Percentiles rank a stretch among this genome's conserved stretches.
Conservation (phyloP, 2,329 filamentous ascomycete genomes). For the Fusarium sp. region DNA sequence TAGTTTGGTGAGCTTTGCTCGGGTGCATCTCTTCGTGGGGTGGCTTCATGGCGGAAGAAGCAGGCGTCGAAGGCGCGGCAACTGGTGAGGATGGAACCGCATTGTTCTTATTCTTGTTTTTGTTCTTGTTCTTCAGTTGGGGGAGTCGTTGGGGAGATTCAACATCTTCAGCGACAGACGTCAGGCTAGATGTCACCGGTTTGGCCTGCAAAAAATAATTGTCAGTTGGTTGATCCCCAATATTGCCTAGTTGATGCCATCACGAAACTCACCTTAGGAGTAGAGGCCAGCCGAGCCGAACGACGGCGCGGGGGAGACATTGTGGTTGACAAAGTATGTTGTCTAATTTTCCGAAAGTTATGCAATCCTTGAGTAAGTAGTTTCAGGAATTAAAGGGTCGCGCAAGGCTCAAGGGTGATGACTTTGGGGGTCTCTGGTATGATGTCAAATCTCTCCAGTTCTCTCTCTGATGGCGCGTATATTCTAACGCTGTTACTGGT, state of each 20-base stretch:
- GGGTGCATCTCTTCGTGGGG: slow-evolving; percentile 90
- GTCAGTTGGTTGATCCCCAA: slow-evolving; percentile 31
- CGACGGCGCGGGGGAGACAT: slow-evolving; percentile 61
- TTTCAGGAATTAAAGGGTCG: slow-evolving; percentile 44
- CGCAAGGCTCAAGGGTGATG: slow-evolving; percentile 34
- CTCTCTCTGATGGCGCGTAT: slow-evolving; percentile 40
- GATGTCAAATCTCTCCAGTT: slow-evolving; percentile 48
- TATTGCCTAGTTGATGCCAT: slow-evolving; percentile 27
- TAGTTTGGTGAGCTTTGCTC: slow-evolving; percentile 81
- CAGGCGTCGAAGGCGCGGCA: slow-evolving; percentile 68
- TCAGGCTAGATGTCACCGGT: slow-evolving; percentile 52
- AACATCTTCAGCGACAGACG: slow-evolving; percentile 61
- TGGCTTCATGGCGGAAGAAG: slow-evolving; percentile 76
- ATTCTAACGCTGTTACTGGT: slow-evolving; percentile 38
- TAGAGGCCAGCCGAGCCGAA: slow-evolving; percentile 59
- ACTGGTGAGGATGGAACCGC: slow-evolving; percentile 54
- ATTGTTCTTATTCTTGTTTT: slow-evolving; percentile 46
- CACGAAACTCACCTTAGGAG: slow-evolving; percentile 53
- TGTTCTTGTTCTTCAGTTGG: slow-evolving; percentile 45
- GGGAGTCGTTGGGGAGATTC: slow-evolving; percentile 53
- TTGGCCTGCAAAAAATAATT: slow-evolving; percentile 47
- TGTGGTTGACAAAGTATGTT: slow-evolving; percentile 35
- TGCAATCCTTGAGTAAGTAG: slow-evolving; percentile 37
- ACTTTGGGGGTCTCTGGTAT: slow-evolving; percentile 47
- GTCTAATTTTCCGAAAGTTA: slow-evolving; percentile 24